phyloP scores from a whole-genome alignment of 108 stramenopile species.

The Skeletonema potamos region DNA sequence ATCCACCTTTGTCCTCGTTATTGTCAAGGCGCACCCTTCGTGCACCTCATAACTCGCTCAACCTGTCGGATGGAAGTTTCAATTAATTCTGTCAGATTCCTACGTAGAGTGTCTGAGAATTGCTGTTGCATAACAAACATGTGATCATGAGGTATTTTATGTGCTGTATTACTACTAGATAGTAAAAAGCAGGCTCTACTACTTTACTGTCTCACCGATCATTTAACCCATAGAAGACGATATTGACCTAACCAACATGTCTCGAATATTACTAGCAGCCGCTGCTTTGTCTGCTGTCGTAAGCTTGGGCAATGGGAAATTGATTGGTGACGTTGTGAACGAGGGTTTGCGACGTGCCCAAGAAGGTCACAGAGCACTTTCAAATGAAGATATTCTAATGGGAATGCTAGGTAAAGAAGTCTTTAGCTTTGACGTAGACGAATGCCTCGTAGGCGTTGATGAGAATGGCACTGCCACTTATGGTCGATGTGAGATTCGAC shows the following conservation, averaged over 20 bases:
- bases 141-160: too few relatives aligned
- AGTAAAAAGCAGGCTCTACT: too few relatives aligned
- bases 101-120: too few relatives aligned
- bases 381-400: constrained; percentile 37
- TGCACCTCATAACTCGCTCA: too few relatives aligned
- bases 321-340: constrained; percentile 18
- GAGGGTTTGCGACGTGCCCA: constrained; percentile 22
- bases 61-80: too few relatives aligned
- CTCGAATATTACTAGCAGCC: not conserved
- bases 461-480: constrained; percentile 18
- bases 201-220: not conserved
- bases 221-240: not conserved
- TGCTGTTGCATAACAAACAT: too few relatives aligned
- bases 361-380: not conserved
- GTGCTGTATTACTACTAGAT: too few relatives aligned
- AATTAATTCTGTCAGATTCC: too few relatives aligned
- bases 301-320: not conserved
- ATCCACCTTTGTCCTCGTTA: too few relatives aligned
- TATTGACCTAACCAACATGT: not conserved
- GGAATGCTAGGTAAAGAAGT: constrained; percentile 39
- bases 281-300: not conserved
- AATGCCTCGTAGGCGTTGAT: constrained; percentile 20
- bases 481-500: constrained; percentile 43
- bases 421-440: constrained; percentile 28
- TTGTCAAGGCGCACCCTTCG: too few relatives aligned